Base-by-base conservation (phyloP, 2,329 filamentous ascomycete species). In the Ophiostoma triangulosporum region DNA sequence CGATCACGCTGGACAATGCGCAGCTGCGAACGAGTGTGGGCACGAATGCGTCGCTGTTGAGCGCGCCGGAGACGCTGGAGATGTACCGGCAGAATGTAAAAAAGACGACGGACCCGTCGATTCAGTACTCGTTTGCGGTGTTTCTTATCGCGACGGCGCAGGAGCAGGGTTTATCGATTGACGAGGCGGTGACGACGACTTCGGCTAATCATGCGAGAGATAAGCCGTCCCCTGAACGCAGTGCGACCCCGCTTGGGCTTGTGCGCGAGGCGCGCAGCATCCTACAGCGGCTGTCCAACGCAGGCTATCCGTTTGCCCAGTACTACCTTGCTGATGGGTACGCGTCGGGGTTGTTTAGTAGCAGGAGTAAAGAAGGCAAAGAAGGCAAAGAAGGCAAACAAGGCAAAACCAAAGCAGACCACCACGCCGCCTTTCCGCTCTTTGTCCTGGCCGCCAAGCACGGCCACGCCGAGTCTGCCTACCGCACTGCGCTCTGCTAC, bases 71-170 rank as follows among this genome's bases (percentile, higher is more conserved):
- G 70, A 98, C 93, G 1, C 78, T 98, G 49, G 90, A 97, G 53
- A 96, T 97, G 91, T 98, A 98, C 67, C 80, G 91, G 45, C 84
- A 85, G 53, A 98, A 97, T 64, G 88, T 96, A 55, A 97, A 96
- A 72, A 98, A 98, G 73, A 95, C 93, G 3, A 93, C 86, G 58
- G 89, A 96, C 66, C 76, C 84, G 15, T 83, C 86, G 4, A 86
- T 95, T 32, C 89, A 96, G 67, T 97, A 97, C 67, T 93, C 95
- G 29, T 97, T 98, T 69, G 93, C 93, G 2, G 79, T 97, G 35
- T 95, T 95, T 66, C 81, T 98, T 72, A 84, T 97, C 60, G 87
- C 90, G 48, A 84, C 88, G 1, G 90, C 91, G 38, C 85, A 88
- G 65, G 87, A 95, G 64, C 78, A 86, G 64, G 82, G 81, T 2